phyloP scores from a whole-genome alignment of 2,329 filamentous ascomycete species.

The Stagonosporopsis cucurbitacearum region DNA sequence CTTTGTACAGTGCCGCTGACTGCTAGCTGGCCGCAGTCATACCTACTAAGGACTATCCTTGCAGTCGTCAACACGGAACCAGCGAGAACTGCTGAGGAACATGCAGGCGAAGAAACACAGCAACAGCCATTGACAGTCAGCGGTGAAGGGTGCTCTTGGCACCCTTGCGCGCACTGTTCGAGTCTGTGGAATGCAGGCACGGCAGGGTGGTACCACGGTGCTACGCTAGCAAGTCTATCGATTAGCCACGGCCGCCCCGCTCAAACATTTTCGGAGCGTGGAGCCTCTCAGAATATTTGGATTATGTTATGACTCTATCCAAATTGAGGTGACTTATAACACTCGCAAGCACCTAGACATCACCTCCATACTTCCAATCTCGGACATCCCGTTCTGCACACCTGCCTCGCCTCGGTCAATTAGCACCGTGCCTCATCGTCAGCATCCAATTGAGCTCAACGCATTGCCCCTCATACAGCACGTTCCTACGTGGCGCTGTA shows the following conservation, averaged over 20 bases:
- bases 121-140: conserved; percentile 6
- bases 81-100: not conserved
- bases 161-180: not conserved
- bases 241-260: conserved; percentile 8
- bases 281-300: conserved; percentile 10
- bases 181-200: conserved; percentile 16
- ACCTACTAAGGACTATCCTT: not conserved
- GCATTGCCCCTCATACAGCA: conserved; percentile 16
- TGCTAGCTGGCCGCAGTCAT: not conserved
- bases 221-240: conserved; percentile 7
- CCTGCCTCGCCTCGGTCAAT: not conserved
- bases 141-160: not conserved
- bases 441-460: conserved; percentile 10
- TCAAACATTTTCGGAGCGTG: conserved; percentile 8
- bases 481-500: conserved; percentile 18
- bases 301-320: conserved; percentile 12
- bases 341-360: not conserved
- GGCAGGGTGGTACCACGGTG: too few relatives aligned
- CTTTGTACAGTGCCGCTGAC: not conserved
- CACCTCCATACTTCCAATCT: not conserved
- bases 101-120: conserved; percentile 1
- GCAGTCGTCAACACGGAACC: not conserved
- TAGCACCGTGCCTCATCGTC: conserved; percentile 7
- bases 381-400: not conserved
- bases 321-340: conserved; percentile 1